A percentile compares a stretch with the other conserved stretches of the same genome.
These are phyloP conservation scores for Kodamaea sp. DNA, from an alignment of 1,139 yeast genomes.

Conservation along the genomic window DNA sequence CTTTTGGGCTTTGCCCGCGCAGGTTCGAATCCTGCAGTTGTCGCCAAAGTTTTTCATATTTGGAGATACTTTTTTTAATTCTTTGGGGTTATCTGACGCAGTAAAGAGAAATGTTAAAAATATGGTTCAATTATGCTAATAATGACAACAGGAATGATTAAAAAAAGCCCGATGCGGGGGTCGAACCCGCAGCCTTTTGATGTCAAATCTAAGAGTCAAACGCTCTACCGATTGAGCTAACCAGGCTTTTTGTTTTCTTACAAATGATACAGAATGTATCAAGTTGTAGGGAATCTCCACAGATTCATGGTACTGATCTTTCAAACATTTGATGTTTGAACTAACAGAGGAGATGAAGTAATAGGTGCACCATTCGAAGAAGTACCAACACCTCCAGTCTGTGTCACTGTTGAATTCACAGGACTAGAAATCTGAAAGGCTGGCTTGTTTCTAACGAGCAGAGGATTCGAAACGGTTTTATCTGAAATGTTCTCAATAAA, in stretches of 20 bases:
- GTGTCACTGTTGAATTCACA: neutral
- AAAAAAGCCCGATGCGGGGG: constrained; percentile 46
- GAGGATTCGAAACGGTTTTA: neutral
- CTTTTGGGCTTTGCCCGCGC: constrained; percentile 52
- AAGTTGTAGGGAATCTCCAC: no score
- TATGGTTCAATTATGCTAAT: no score
- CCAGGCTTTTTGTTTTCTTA: constrained; percentile 22
- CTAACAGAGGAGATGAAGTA: no score
- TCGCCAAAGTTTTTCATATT: constrained; percentile 14
- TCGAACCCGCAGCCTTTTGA: constrained; percentile 52
- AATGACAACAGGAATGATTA: neutral
- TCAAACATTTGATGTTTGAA: no score
- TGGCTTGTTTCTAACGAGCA: neutral
- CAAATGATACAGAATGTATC: no score
- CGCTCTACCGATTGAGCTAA: constrained; percentile 33
- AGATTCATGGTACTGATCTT: no score
- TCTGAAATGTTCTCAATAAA: no score
- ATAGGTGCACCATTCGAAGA: no score
- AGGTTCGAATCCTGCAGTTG: constrained; percentile 53
- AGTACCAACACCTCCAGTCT: neutral
- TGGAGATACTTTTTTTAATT: neutral
- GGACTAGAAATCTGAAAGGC: neutral
- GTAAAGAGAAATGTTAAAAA: no score
- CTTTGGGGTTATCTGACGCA: no score
- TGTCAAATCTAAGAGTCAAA: constrained; percentile 25